Conservation (phyloP, 345 rosid genomes). For the Eucalyptus pauciflora region DNA sequence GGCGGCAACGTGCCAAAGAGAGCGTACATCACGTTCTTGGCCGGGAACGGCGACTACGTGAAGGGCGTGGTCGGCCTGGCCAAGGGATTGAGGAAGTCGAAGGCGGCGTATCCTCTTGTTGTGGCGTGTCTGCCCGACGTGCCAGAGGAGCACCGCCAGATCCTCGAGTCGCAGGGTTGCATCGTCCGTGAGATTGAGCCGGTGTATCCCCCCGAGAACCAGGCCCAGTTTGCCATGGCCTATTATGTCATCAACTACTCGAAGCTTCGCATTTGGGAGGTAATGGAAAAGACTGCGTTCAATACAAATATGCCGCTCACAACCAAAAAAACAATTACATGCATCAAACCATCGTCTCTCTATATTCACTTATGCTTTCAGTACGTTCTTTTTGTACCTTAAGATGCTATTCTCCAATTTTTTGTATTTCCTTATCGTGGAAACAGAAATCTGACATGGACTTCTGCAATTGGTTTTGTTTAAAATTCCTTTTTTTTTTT, state of each 20-base stretch:
- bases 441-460: neutral
- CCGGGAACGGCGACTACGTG: slow-evolving; percentile 73
- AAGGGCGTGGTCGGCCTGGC: slow-evolving; percentile 82
- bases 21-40: slow-evolving; percentile 74
- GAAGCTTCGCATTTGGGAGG: slow-evolving; percentile 94
- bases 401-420: neutral
- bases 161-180: slow-evolving; percentile 62
- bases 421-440: neutral
- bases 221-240: slow-evolving; percentile 76
- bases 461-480: neutral
- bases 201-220: slow-evolving; percentile 67
- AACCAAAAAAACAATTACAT: neutral
- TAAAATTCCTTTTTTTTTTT: neutral
- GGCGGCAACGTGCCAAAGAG: neutral
- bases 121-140: slow-evolving; percentile 81
- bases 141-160: slow-evolving; percentile 64
- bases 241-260: slow-evolving; percentile 90
- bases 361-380: neutral
- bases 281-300: neutral
- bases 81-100: slow-evolving; percentile 62
- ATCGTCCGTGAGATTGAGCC: slow-evolving; percentile 71
- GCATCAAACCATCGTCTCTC: neutral
- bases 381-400: neutral
- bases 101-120: slow-evolving; percentile 47
- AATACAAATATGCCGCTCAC: neutral